These are phyloP conservation scores for Boletellus sp. DNA, from an alignment of 1,284 basidiomycete genomes.

Conservation along the genomic window DNA sequence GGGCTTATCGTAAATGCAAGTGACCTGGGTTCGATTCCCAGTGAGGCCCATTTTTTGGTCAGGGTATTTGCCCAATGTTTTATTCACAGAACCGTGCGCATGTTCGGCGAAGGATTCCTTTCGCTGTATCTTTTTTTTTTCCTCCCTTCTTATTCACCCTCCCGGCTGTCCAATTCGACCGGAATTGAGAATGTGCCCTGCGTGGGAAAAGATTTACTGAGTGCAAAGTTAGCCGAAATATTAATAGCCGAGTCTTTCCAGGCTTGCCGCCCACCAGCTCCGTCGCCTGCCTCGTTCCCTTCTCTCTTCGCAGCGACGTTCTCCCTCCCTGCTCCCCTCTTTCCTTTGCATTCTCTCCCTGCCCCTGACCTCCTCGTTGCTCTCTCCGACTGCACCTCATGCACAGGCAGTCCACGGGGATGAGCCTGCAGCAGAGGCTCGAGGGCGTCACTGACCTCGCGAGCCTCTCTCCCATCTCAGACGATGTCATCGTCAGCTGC, in stretches of 20 bases:
- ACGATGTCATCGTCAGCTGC: conserved; percentile 78
- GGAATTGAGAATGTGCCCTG: conserved; percentile 1
- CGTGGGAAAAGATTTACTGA: conserved; percentile 19
- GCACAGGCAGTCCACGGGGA: conserved; percentile 37
- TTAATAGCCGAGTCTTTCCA: conserved; percentile 13
- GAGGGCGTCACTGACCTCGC: conserved; percentile 67
- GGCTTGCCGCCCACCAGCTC: conserved; percentile 13
- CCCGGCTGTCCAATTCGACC: too few relatives aligned
- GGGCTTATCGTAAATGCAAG: conserved; percentile 40
- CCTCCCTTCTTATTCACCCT: too few relatives aligned
- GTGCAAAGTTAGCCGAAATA: conserved; percentile 25
- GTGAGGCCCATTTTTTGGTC: conserved; percentile 37
- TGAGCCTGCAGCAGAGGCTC: conserved; percentile 58
- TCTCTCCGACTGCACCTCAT: conserved; percentile 12
- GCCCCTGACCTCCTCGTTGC: not conserved
- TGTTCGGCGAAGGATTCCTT: too few relatives aligned
- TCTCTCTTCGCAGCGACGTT: conserved; percentile 2
- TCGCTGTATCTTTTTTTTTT: too few relatives aligned
- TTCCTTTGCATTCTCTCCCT: not conserved
- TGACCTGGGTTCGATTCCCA: conserved; percentile 52
- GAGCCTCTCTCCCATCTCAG: conserved; percentile 56
- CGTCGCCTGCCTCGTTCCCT: conserved; percentile 20
- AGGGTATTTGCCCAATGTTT: too few relatives aligned
- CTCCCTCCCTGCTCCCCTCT: not conserved
- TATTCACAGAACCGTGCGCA: too few relatives aligned